Base-by-base conservation (phyloP, 2,329 filamentous ascomycete species). In the Exserohilum turcica region DNA sequence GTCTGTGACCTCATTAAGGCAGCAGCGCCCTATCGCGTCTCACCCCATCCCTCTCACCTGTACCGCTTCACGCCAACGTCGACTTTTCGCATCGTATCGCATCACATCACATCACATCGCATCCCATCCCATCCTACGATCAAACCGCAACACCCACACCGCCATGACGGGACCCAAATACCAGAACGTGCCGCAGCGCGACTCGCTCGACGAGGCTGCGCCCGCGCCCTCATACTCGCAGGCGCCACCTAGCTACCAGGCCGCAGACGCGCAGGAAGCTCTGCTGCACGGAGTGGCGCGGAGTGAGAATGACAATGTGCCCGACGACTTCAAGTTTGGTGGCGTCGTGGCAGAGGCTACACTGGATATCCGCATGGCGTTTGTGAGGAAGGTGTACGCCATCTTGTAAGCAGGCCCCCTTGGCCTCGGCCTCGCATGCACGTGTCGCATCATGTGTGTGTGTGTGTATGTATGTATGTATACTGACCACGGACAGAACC, bases 251-350 rank as follows among this genome's bases (percentile, higher is more conserved):
- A 90, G 90, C 56, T 97, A 97, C 79, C 64, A 84, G 72, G 81
- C 85, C 71, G 81, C 85, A 28, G 82, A 85, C 32, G 79, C 78
- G 21, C 76, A 82, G 55, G 80, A 81, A 66, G 81, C 83, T 18
- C 81, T 89, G 35, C 84, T 90, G 52, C 83, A 83, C 57, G 88
- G 82, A 46, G 73, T 76, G 38, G 86, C 91, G 45, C 86, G 92
- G 66, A 84, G 82, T 72, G 92, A 92, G 76, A 86, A 92, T 71
- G 93, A 97, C 77, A 95, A 97, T 70, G 74, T 97, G 38, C 93
- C 93, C 1, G 93, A 97, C 79, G 93, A 97, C 77, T 97, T 97
- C 86, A 97, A 97, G 84, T 97, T 96, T 72, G 94, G 93, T 65
- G 92, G 92, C 57, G 91, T 88, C 15, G 92, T 97, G 54, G 88